Percentiles rank a stretch among this genome's conserved stretches.
Conservation (phyloP, 345 rosid species). For the Streptanthus diversifolius region DNA sequence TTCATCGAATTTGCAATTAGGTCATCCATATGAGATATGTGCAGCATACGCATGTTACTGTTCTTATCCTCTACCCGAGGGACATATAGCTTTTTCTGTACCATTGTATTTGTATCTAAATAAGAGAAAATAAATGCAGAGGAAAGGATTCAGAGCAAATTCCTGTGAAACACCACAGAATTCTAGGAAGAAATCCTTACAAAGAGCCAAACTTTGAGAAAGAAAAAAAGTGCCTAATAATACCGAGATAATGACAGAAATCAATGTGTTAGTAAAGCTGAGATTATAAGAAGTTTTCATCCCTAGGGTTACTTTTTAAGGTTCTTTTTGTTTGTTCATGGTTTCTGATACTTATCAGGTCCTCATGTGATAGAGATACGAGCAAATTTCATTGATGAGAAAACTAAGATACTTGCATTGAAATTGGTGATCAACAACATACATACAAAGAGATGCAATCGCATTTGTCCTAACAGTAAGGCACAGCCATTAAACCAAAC, state of each 20-base stretch:
- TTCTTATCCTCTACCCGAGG: constrained; percentile 96
- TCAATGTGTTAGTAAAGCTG: not conserved
- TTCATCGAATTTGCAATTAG: constrained; percentile 84
- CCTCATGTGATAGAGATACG: not conserved
- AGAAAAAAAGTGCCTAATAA: too few species aligned
- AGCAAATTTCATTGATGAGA: not conserved
- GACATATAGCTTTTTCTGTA: constrained; percentile 68
- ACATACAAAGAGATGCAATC: not conserved
- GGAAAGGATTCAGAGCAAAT: not conserved
- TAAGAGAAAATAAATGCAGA: not conserved
- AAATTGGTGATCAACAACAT: not conserved
- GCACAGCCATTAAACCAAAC: not conserved
- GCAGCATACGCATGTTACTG: constrained; percentile 81
- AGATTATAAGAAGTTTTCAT: not conserved
- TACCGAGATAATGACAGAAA: not conserved
- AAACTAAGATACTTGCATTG: not conserved
- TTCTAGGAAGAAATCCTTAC: not conserved
- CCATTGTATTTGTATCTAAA: constrained; percentile 38
- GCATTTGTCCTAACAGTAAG: not conserved
- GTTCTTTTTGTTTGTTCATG: not conserved
- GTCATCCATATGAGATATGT: constrained; percentile 67
- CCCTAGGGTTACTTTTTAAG: not conserved
- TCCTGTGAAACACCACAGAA: not conserved
- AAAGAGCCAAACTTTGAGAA: not conserved
- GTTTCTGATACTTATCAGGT: not conserved